Conservation (phyloP, 176 grass and related monocot species). For the Stipa capillata region DNA sequence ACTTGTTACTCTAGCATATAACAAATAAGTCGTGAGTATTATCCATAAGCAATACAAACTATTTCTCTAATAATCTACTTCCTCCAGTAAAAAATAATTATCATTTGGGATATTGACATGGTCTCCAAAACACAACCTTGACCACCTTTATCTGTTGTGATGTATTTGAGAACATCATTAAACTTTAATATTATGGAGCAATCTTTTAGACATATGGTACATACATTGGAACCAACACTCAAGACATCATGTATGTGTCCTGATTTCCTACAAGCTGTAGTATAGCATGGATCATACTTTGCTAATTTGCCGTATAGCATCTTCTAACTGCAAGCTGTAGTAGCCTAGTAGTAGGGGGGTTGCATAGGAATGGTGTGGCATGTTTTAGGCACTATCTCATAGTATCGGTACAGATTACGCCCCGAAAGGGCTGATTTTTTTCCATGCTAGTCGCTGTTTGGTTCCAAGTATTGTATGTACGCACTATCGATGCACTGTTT, state of each 20-base stretch:
- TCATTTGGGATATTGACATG: neutral
- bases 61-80: no score
- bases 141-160: neutral
- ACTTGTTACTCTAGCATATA: neutral
- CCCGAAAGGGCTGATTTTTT: neutral
- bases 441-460: neutral
- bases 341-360: neutral
- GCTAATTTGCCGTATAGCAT: neutral
- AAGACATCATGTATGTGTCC: no score
- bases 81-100: neutral
- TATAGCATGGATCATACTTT: neutral
- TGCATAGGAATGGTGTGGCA: neutral
- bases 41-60: neutral
- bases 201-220: neutral
- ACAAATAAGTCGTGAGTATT: neutral
- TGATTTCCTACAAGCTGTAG: no score
- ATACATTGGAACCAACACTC: no score
- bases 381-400: neutral
- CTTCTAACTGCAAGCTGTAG: neutral
- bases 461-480: neutral
- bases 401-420: neutral
- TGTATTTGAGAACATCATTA: neutral
- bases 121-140: neutral
- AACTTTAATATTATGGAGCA: neutral
- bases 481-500: neutral